phyloP scores from a whole-genome alignment of 345 rosid genomes.

The Laguncularia racemosa region DNA sequence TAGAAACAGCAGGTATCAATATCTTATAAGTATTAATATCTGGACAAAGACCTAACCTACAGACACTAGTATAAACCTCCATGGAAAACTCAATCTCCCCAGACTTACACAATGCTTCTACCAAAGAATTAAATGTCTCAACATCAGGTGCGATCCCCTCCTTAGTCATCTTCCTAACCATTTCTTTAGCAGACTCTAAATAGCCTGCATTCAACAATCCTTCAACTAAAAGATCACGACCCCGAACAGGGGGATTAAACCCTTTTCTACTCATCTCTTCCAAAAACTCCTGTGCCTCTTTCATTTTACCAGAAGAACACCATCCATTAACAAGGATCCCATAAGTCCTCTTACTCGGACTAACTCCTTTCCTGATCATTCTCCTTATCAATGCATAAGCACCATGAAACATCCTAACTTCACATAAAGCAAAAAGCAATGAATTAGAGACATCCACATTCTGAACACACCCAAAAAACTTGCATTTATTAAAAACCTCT shows the following conservation, averaged over 20 bases:
- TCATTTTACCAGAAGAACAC: constrained; percentile 78
- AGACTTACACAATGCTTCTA: constrained; percentile 49
- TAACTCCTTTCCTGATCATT: constrained; percentile 68
- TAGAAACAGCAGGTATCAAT: constrained; percentile 80
- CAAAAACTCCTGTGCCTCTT: constrained; percentile 73
- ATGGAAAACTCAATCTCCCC: constrained; percentile 74
- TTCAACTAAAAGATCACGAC: constrained; percentile 79
- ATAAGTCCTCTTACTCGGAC: constrained; percentile 59
- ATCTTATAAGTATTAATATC: constrained; percentile 66
- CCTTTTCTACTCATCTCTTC: constrained; percentile 86
- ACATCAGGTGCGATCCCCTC: constrained; percentile 67
- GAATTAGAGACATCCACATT: constrained; percentile 51
- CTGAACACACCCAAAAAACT: constrained; percentile 43
- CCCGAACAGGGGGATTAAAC: constrained; percentile 78
- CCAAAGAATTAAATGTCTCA: constrained; percentile 49
- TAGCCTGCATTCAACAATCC: constrained; percentile 74
- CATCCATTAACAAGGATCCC: constrained; percentile 64
- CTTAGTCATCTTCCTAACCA: constrained; percentile 69
- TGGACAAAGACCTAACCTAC: constrained; percentile 59
- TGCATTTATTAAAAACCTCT: constrained; percentile 66
- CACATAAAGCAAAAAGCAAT: constrained; percentile 70
- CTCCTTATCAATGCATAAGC: constrained; percentile 79
- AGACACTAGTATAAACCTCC: constrained; percentile 56
- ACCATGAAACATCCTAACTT: constrained; percentile 74
- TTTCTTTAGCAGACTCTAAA: constrained; percentile 71